A percentile compares a stretch with the other conserved stretches of the same genome.
Conservation (phyloP, 306 rosid species). For the Rosa multiflora region DNA sequence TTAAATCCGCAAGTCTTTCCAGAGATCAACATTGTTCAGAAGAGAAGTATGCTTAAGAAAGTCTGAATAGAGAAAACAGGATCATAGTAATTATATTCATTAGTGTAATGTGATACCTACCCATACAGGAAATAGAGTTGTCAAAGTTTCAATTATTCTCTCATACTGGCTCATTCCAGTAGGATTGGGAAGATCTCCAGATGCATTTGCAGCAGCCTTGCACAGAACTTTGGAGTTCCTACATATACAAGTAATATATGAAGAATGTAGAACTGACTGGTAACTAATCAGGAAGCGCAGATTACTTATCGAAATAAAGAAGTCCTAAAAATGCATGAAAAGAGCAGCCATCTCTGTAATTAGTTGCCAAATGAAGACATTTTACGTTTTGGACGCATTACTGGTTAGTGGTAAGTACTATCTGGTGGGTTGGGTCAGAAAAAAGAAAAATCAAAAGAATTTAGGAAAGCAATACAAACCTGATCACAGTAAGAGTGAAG, state of each 20-base stretch:
- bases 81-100: not conserved
- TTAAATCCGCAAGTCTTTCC: constrained; percentile 19
- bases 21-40: constrained; percentile 11
- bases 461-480: not conserved
- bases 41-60: constrained; percentile 15
- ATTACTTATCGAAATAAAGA: not conserved
- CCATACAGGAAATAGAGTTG: constrained; percentile 93
- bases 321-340: not conserved
- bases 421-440: not conserved
- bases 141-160: constrained; percentile 72
- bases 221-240: constrained; percentile 58
- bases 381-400: not conserved
- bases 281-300: not conserved
- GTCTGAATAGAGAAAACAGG: not conserved
- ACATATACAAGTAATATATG: constrained; percentile 24
- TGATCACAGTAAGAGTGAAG: not conserved
- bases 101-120: constrained; percentile 42
- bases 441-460: not conserved
- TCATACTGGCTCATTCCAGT: constrained; percentile 58
- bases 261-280: constrained; percentile 4
- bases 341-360: not conserved
- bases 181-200: constrained; percentile 62
- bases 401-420: constrained; percentile 1
- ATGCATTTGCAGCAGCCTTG: constrained; percentile 52
- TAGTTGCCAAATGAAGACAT: not conserved